These are phyloP conservation scores for Suillus occidentalis DNA, from an alignment of 768 basidiomycete species.

Conservation along the genomic window DNA sequence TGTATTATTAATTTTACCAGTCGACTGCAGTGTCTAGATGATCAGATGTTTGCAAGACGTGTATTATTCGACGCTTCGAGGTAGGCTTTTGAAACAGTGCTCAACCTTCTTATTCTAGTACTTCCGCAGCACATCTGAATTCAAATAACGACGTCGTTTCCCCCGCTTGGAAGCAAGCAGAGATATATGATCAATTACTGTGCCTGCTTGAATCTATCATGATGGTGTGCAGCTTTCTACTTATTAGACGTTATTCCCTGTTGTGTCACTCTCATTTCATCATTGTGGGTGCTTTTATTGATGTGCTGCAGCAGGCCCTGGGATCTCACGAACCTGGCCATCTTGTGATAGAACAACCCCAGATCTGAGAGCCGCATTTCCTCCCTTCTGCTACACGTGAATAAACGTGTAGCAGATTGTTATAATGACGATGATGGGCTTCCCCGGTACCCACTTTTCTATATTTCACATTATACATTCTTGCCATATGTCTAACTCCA, in stretches of 20 bases:
- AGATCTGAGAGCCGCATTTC: not conserved
- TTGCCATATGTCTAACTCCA: not conserved
- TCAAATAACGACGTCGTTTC: not conserved
- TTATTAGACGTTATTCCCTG: not conserved
- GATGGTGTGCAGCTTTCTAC: not conserved
- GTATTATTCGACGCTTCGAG: not conserved
- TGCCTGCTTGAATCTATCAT: not conserved
- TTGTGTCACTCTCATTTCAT: not conserved
- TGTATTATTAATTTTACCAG: not conserved
- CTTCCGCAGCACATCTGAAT: not conserved
- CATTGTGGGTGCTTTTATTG: not conserved
- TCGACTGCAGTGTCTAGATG: not conserved
- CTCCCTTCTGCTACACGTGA: not conserved
- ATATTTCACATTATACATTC: not conserved
- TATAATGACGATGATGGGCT: not conserved
- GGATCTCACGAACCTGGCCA: not conserved
- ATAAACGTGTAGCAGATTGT: not conserved
- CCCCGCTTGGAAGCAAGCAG: not conserved
- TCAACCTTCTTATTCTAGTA: not conserved
- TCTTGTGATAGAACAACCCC: not conserved
- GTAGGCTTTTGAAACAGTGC: not conserved
- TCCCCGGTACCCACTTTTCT: not conserved
- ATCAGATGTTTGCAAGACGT: not conserved
- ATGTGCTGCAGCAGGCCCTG: not conserved
- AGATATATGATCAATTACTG: not conserved